A percentile compares a stretch with the other conserved stretches of the same genome.
phyloP scores from a whole-genome alignment of 305 asterid species.

The Fraxinus greggii region DNA sequence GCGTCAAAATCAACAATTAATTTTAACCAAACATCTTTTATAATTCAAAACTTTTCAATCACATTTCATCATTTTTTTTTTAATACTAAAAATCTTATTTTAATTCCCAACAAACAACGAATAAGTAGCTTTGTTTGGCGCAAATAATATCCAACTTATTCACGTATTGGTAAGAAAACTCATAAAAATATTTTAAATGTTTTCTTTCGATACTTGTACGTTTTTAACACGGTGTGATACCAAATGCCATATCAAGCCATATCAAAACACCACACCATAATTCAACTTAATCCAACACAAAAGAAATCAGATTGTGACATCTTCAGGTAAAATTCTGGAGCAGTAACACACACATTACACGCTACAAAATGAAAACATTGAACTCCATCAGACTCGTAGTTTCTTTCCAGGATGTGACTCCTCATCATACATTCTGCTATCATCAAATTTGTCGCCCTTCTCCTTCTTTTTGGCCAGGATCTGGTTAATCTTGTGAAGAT shows the following conservation, averaged over 20 bases:
- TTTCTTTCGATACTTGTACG: neutral
- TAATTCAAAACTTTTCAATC: neutral
- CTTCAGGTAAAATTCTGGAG: neutral
- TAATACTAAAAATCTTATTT: too few relatives aligned
- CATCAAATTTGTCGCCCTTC: slow-evolving; percentile 53
- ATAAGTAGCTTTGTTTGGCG: neutral
- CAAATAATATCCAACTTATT: neutral
- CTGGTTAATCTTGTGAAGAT: slow-evolving; percentile 87
- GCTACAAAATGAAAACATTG: neutral
- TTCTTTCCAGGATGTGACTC: slow-evolving; percentile 88
- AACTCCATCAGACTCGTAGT: slow-evolving; percentile 54
- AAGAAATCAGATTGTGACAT: neutral
- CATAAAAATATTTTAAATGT: neutral
- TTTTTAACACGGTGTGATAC: neutral
- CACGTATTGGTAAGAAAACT: neutral
- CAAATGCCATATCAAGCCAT: neutral
- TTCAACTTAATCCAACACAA: neutral
- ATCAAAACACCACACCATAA: neutral
- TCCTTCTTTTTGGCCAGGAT: slow-evolving; percentile 83
- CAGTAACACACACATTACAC: neutral
- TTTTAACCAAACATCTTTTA: too few relatives aligned
- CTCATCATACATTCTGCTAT: slow-evolving; percentile 45
- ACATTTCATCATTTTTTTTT: neutral
- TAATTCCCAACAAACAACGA: neutral
- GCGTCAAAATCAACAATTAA: too few relatives aligned